phyloP scores from a whole-genome alignment of 768 basidiomycete species.

The Collybia sordida region DNA sequence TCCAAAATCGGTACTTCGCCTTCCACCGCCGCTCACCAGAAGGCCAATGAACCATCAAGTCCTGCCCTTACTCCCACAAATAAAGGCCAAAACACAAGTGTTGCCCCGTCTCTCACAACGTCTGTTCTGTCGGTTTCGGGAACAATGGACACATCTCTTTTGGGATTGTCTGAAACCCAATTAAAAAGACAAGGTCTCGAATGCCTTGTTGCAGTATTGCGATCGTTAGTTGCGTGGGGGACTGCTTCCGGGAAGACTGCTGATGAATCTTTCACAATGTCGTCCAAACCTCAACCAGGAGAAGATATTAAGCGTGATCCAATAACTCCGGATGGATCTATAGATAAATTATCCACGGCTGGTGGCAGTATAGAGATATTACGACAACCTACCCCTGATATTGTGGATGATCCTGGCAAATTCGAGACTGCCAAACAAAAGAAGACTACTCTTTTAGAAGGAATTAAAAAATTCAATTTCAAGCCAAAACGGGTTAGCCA shows the following conservation, averaged over 20 bases:
- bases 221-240: conserved; percentile 92
- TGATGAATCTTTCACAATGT: conserved; percentile 37
- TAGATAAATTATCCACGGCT: conserved; percentile 51
- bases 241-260: conserved; percentile 49
- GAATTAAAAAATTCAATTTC: conserved; percentile 97
- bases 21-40: conserved; percentile 45
- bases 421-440: conserved; percentile 97
- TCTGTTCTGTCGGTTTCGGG: conserved; percentile 65
- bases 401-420: conserved; percentile 84
- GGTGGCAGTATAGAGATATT: conserved; percentile 52
- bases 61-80: conserved; percentile 56
- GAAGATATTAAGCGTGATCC: conserved; percentile 58
- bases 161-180: conserved; percentile 79
- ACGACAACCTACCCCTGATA: conserved; percentile 73
- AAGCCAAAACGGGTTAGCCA: conserved; percentile 89
- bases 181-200: conserved; percentile 92
- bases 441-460: conserved; percentile 92
- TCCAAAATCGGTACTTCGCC: conserved; percentile 82
- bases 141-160: conserved; percentile 62
- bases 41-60: conserved; percentile 56
- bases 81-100: conserved; percentile 38
- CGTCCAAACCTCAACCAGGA: conserved; percentile 42
- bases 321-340: conserved; percentile 53
- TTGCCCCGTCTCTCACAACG: conserved; percentile 60
- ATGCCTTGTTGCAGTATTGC: conserved; percentile 83